These are phyloP conservation scores for Thraustotheca clavata DNA, from an alignment of 352 stramenopile species.

Conservation along the genomic window DNA sequence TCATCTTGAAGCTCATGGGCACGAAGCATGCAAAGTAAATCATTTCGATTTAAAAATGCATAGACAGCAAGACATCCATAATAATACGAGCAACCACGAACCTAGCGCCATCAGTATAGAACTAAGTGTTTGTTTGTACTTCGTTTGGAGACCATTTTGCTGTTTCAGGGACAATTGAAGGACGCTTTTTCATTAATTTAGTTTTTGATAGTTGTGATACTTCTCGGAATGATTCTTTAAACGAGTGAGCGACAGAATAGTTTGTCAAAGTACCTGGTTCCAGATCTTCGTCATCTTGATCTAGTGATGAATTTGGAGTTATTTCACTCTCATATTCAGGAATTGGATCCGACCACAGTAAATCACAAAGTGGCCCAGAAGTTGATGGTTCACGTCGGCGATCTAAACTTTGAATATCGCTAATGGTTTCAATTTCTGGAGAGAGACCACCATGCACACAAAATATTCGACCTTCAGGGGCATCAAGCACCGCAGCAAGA, in stretches of 20 bases:
- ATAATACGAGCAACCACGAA: constrained; percentile 73
- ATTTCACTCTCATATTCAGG: constrained; percentile 14
- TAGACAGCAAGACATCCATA: constrained; percentile 80
- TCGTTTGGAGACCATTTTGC: constrained; percentile 32
- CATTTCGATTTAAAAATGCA: constrained; percentile 56
- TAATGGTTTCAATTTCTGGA: constrained; percentile 36
- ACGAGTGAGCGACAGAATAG: too few species aligned
- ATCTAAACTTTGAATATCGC: constrained; percentile 52
- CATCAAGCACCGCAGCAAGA: constrained; percentile 44
- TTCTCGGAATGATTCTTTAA: too few species aligned
- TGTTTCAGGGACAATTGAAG: constrained; percentile 25
- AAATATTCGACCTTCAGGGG: constrained; percentile 39
- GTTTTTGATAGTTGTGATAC: too few species aligned
- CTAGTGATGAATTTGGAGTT: too few species aligned
- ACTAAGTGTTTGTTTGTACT: neutral
- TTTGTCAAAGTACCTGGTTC: too few species aligned
- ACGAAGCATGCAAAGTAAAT: constrained; percentile 59
- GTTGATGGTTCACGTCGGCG: constrained; percentile 53
- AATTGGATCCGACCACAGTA: constrained; percentile 63
- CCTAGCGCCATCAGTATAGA: constrained; percentile 24
- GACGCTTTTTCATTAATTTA: neutral
- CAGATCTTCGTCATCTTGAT: too few species aligned
- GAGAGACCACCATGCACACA: constrained; percentile 70
- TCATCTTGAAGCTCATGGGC: constrained; percentile 76
- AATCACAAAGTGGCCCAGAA: constrained; percentile 51